Percentiles rank a stretch among this genome's conserved stretches.
These are phyloP conservation scores for Solanum medicagineum DNA, from an alignment of 257 asterid genomes.

Conservation along the genomic window DNA sequence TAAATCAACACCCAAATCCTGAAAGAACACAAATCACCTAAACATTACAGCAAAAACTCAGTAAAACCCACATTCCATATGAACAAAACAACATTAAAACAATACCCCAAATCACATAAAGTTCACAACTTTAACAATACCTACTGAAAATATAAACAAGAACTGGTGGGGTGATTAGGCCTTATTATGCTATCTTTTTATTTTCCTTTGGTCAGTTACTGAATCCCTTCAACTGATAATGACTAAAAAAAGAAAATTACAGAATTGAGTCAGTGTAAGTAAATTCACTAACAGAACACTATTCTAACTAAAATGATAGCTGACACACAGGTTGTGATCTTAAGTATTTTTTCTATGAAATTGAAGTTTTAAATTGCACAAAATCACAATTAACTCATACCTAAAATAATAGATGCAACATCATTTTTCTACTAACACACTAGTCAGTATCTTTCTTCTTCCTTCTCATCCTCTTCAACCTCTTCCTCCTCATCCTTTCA, in stretches of 20 bases:
- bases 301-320: no score
- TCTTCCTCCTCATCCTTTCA: background rate
- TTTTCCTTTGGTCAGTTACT: constrained; percentile 12
- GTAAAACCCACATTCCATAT: background rate
- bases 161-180: constrained; percentile 2
- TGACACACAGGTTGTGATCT: no score
- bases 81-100: background rate
- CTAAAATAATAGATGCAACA: background rate
- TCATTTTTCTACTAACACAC: no score
- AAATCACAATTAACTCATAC: background rate
- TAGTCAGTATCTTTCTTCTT: background rate
- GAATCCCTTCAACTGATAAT: constrained; percentile 14
- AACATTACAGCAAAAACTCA: background rate
- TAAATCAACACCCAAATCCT: background rate
- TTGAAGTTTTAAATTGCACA: background rate
- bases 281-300: no score
- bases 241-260: background rate
- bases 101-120: background rate
- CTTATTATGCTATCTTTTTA: background rate
- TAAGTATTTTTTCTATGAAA: background rate
- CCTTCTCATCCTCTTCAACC: background rate
- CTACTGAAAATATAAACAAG: background rate
- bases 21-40: background rate
- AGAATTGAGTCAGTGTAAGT: no score
- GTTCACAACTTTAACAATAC: background rate